Evolutionary conservation across 495 filamentous ascomycete species (phyloP).

Genomic region (Penicillium roqueforti): DNA sequence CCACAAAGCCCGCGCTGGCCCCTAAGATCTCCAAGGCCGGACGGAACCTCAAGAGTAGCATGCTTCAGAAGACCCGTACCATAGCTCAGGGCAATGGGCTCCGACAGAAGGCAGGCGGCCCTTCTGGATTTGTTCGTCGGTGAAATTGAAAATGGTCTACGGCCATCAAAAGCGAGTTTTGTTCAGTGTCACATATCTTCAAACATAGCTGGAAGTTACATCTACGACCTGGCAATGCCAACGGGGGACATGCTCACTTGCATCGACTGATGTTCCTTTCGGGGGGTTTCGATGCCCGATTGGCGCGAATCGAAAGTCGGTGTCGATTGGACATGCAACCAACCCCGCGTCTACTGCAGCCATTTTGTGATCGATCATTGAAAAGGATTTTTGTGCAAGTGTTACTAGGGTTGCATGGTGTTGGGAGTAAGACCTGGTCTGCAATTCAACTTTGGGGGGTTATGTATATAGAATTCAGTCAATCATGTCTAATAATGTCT

Average conservation of each 20-base stretch:
- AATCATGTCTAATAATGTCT: not conserved
- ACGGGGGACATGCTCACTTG: not conserved
- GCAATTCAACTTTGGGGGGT: not conserved
- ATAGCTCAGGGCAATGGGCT: constrained; percentile 37
- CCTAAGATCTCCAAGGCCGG: constrained; percentile 49
- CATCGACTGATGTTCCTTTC: not conserved
- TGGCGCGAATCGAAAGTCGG: constrained; percentile 9
- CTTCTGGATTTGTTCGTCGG: constrained; percentile 44
- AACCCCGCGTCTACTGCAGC: constrained; percentile 5
- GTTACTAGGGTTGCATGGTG: constrained; percentile 10
- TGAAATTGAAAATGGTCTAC: constrained; percentile 22
- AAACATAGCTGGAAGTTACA: not conserved
- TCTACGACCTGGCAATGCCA: not conserved
- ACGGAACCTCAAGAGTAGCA: constrained; percentile 43
- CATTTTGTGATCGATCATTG: constrained; percentile 3
- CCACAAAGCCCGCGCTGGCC: constrained; percentile 36
- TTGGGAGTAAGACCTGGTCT: constrained; percentile 8
- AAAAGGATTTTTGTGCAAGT: not conserved
- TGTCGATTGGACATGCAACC: constrained; percentile 2
- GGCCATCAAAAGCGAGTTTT: not conserved
- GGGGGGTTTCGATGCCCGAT: constrained; percentile 1
- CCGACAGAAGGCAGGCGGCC: constrained; percentile 34
- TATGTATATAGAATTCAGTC: constrained; percentile 8
- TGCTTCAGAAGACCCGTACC: constrained; percentile 42
- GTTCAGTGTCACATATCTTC: not conserved